phyloP scores from a whole-genome alignment of 257 asterid genomes.

The Avicennia marina region DNA sequence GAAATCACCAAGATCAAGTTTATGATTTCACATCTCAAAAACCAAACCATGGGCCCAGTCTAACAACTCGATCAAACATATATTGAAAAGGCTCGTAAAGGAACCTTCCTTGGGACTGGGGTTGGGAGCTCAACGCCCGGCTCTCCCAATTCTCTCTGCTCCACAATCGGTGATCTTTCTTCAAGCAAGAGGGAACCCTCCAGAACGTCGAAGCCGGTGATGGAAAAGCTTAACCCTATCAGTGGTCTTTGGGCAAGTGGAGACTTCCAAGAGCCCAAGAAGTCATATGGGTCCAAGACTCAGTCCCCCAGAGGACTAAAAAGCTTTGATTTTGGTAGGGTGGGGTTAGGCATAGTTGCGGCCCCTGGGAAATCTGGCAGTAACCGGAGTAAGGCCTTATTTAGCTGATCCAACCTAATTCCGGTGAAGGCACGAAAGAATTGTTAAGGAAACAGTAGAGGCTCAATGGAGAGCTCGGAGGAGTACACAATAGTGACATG shows the following conservation, averaged over 20 bases:
- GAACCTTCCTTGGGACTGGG: too few relatives aligned
- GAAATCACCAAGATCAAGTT: too few relatives aligned
- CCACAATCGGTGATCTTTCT: too few relatives aligned
- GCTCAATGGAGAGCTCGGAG: too few relatives aligned
- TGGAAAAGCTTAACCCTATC: neutral
- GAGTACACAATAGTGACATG: too few relatives aligned
- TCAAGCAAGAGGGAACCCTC: too few relatives aligned
- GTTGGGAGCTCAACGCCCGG: too few relatives aligned
- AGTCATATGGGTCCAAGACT: constrained; percentile 42
- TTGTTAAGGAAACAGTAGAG: constrained; percentile 33
- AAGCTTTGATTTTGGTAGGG: constrained; percentile 49
- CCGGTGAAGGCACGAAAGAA: constrained; percentile 33
- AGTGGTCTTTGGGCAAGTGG: neutral
- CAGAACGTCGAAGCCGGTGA: neutral
- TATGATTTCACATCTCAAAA: too few relatives aligned
- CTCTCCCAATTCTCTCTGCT: too few relatives aligned
- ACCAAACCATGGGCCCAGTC: too few relatives aligned
- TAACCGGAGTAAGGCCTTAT: constrained; percentile 20
- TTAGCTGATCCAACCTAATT: constrained; percentile 42
- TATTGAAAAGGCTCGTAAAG: too few relatives aligned
- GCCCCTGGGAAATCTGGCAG: constrained; percentile 50
- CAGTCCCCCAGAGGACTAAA: constrained; percentile 50
- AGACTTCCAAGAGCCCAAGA: neutral
- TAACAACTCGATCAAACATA: too few relatives aligned
- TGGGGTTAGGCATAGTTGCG: constrained; percentile 72